These are phyloP conservation scores for Spinacia oleracea DNA, from an alignment of 179 eudicot species.

Conservation along the genomic window DNA sequence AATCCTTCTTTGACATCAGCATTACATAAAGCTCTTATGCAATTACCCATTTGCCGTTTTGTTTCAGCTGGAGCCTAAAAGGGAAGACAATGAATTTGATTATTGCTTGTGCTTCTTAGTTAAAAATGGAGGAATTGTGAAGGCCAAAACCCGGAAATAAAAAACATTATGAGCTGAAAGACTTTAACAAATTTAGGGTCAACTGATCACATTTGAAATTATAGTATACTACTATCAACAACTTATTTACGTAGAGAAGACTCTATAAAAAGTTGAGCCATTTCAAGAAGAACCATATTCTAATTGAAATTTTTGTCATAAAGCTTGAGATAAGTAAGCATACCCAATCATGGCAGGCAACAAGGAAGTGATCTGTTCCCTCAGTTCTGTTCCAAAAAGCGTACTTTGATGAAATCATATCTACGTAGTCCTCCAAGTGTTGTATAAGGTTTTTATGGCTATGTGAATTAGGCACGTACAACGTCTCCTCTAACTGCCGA, in stretches of 20 bases:
- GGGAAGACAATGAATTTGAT: neutral
- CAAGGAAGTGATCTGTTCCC: conserved; percentile 62
- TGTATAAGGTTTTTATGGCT: conserved; percentile 43
- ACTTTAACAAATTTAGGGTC: neutral
- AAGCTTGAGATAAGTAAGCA: neutral
- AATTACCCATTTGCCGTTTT: conserved; percentile 39
- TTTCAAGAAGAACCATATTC: neutral
- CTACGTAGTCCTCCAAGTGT: conserved; percentile 43
- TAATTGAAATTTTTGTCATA: neutral
- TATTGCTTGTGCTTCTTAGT: neutral
- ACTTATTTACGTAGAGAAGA: neutral
- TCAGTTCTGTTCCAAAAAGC: conserved; percentile 60
- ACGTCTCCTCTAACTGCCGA: conserved; percentile 39
- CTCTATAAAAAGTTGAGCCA: neutral
- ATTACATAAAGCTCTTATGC: conserved; percentile 60
- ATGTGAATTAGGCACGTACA: conserved; percentile 55
- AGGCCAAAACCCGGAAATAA: neutral
- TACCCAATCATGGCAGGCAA: conserved; percentile 72
- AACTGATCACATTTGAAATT: neutral
- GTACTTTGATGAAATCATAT: conserved; percentile 37
- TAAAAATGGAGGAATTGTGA: neutral
- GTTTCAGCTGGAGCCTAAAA: conserved; percentile 61
- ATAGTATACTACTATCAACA: neutral
- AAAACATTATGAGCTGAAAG: neutral
- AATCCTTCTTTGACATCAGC: conserved; percentile 53